Conservation (phyloP, 2,329 filamentous ascomycete species). For the Madurella mycetomatis region DNA sequence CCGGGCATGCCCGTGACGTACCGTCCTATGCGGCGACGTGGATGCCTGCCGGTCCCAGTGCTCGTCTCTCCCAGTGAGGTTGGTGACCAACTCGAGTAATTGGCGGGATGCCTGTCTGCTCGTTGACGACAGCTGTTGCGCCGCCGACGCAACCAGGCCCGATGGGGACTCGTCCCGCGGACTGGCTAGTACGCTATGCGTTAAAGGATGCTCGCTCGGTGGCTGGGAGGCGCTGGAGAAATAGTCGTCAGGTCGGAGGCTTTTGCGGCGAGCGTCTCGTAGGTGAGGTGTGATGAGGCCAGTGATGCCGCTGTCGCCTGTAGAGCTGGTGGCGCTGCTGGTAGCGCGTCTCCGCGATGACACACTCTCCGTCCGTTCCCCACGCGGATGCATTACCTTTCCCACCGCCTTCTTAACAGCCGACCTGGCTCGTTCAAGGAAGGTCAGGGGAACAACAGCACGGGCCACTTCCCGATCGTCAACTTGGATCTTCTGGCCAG, state of each 20-base stretch:
- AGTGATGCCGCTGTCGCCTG: conserved; percentile 48
- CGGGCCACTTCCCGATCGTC: conserved; percentile 85
- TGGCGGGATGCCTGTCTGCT: conserved; percentile 23
- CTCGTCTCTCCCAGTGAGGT: conserved; percentile 37
- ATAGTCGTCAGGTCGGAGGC: conserved; percentile 52
- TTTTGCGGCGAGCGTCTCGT: conserved; percentile 49
- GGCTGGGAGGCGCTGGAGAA: conserved; percentile 41
- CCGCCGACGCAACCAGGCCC: conserved; percentile 24
- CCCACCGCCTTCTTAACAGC: conserved; percentile 65
- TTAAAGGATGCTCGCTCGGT: conserved; percentile 65
- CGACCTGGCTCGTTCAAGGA: conserved; percentile 79
- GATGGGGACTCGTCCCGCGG: conserved; percentile 48
- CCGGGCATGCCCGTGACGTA: conserved; percentile 42
- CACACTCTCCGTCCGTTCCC: conserved; percentile 52
- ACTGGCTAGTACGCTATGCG: conserved; percentile 68
- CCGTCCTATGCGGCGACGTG: conserved; percentile 29
- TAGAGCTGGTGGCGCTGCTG: conserved; percentile 62
- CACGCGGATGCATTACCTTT: conserved; percentile 59
- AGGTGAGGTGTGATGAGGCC: conserved; percentile 50
- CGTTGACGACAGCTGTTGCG: conserved; percentile 4
- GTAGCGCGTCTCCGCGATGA: conserved; percentile 52
- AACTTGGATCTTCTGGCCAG: conserved; percentile 84
- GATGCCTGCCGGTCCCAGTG: conserved; percentile 29
- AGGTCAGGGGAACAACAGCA: conserved; percentile 83
- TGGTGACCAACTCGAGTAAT: conserved; percentile 32